These are phyloP conservation scores for Gynochthodes officinalis DNA, from an alignment of 257 asterid species.

Conservation along the genomic window DNA sequence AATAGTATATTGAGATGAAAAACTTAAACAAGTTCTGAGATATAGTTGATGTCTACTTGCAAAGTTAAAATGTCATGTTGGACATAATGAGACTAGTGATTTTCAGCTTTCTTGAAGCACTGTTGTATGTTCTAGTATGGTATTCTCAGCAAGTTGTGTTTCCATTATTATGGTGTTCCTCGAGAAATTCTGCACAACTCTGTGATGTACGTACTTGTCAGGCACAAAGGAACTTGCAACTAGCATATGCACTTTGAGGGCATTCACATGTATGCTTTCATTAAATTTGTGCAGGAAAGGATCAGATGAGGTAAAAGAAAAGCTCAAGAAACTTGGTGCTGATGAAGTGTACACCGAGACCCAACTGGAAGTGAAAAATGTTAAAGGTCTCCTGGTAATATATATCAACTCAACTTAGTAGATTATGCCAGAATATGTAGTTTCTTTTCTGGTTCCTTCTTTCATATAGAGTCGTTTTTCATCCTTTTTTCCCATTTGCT, in stretches of 20 bases:
- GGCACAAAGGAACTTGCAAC: not conserved
- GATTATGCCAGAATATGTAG: not conserved
- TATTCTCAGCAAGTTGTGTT: not conserved
- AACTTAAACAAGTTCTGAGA: not conserved
- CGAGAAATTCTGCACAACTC: not conserved
- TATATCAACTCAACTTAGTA: conserved; percentile 15
- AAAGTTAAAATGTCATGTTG: not conserved
- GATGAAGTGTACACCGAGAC: conserved; percentile 81
- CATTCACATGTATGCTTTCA: not conserved
- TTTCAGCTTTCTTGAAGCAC: not conserved
- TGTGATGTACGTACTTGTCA: not conserved
- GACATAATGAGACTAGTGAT: not conserved
- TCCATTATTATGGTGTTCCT: not conserved
- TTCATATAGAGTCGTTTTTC: not conserved
- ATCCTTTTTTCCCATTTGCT: not conserved
- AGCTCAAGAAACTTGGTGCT: conserved; percentile 82
- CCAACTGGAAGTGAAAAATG: conserved; percentile 70
- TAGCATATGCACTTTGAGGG: not conserved
- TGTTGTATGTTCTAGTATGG: too few relatives aligned
- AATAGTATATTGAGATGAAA: not conserved
- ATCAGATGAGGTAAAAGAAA: conserved; percentile 76
- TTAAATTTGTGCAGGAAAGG: conserved; percentile 57
- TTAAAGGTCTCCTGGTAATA: conserved; percentile 78
- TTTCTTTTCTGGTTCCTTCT: not conserved
- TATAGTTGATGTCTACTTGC: not conserved